Evolutionary conservation across 805 yeast species (phyloP), one percentile per base, ranked within the genome.

Genomic region (Wickerhamiella parazyma): DNA sequence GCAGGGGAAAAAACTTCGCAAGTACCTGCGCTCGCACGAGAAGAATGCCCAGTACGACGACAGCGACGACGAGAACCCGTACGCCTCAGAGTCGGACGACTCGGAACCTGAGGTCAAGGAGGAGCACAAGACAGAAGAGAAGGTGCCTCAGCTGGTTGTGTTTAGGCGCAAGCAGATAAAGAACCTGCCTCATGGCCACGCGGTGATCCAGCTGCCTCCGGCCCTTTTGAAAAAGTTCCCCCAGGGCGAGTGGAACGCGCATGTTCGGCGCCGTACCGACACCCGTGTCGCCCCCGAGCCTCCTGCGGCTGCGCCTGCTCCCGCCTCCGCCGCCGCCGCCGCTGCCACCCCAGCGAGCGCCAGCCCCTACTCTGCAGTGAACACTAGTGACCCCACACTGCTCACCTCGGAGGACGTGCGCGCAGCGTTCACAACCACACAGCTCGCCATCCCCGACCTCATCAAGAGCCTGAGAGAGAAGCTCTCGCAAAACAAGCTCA

Each of bases 1-100:
- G 56, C 95, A 85, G 59, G 96, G 97, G 52, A 79, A 78, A 56
- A 80, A 79, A 57, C 72, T 89, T 48, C 76, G 85, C 53, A 81
- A 81, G 60, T 86, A 91, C 1, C 69, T 91, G 53, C 76, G 80
- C 49, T 79, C 85, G 53, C 76, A 89, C 24, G 96, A 89, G 59
- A 78, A 84, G 61, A 80, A 79, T 52, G 94, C 64, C 35, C 87
- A 84, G 38, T 86, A 89, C 53, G 96, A 86, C 53, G 74, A 80
- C 43, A 93, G 82, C 50, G 89, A 83, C 43, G 91, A 85, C 44
- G 70, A 71, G 36, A 84, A 85, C 58, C 95, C 95, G 33, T 86
- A 85, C 55, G 66, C 80, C 18, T 75, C 80, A 38, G 69, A 72
- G 36, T 68, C 67, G 31, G 72, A 70, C 12, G 64, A 65, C n/a